These are phyloP conservation scores for Phaeotremella fagi DNA, from an alignment of 768 basidiomycete genomes.

Conservation along the genomic window DNA sequence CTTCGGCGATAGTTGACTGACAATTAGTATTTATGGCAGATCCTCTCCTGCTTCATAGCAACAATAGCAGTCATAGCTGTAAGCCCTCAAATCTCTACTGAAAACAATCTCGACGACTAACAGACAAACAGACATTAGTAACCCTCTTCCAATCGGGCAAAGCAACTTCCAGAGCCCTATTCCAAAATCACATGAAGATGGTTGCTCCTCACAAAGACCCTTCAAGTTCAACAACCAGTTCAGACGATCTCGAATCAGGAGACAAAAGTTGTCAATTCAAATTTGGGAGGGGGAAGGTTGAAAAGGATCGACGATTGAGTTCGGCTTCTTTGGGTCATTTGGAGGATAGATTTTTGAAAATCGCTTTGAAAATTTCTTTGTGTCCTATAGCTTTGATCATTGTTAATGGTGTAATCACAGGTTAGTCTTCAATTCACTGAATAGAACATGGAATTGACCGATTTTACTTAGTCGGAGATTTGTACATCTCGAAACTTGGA, in stretches of 20 bases:
- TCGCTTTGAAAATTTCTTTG: conserved; percentile 25
- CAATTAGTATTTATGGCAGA: conserved; percentile 23
- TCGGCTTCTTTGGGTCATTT: not conserved
- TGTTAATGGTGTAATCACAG: conserved; percentile 23
- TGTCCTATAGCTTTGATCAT: conserved; percentile 26
- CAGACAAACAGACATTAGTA: conserved; percentile 2
- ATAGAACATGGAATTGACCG: not conserved
- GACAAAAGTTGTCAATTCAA: no score
- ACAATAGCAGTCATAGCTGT: conserved; percentile 11
- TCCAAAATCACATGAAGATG: conserved; percentile 4
- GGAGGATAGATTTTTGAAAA: conserved; percentile 25
- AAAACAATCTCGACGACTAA: not conserved
- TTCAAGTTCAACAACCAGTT: not conserved
- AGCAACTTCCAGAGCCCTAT: conserved; percentile 10
- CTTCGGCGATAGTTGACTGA: not conserved
- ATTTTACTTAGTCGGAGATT: conserved; percentile 13
- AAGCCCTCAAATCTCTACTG: conserved; percentile 1
- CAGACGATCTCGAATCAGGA: no score
- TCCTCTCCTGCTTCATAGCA: conserved; percentile 21
- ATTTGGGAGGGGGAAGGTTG: not conserved
- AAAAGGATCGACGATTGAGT: not conserved
- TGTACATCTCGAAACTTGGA: conserved; percentile 14
- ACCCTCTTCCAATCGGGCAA: conserved; percentile 11
- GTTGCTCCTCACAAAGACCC: not conserved
- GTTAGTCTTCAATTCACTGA: conserved; percentile 9